Evolutionary conservation across 768 basidiomycete species (phyloP), one percentile per base, ranked within the genome.

Genomic region (Leccinum longicurvipes): DNA sequence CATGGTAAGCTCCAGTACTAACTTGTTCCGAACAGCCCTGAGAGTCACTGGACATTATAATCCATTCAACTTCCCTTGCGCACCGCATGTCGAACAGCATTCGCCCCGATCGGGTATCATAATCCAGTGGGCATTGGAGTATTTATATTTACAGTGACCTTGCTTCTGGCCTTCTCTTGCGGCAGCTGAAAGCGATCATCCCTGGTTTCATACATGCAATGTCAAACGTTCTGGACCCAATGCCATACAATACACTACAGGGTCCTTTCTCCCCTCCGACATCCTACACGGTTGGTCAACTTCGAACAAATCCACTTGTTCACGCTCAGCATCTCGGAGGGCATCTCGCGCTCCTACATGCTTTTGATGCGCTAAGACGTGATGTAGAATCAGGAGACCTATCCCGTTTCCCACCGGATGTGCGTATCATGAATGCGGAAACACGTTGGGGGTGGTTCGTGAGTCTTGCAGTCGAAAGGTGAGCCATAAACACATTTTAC

Each of bases 371-470:
- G 1, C 60, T 73, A 21, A 42, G 59, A 31, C 51, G 42, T n/a
- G 47, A 45, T 1, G 62, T 73, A 3, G 61, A 69, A 32, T 57
- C 53, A 2, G 51, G 57, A 1, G 39, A 50, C 24, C 48, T 55
- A n/a, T 49, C 51, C 6, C 36, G 55, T 17, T 47, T 71, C n/a
- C 59, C 67, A 46, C 39, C 24, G 12, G 41, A 42, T 14, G 31
- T 55, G 15, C 32, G 31, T 42, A 28, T 0, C 8, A 55, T 71
- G 54, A 64, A 66, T 4, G 19, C 45, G 4, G 62, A 58, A 19
- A 51, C 59, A 42, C 60, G 73, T 32, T 75, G 74, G 74, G 61
- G 55, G 0, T 75, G 72, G 72, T 75, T 75, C 50, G 63, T 75
- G 23, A 55, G 58, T 12, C 51, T 75, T 21, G 73, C 72, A 0